Evolutionary conservation across 75 land plant genomes (phyloP).

Genomic region (Gnetum montanum): DNA sequence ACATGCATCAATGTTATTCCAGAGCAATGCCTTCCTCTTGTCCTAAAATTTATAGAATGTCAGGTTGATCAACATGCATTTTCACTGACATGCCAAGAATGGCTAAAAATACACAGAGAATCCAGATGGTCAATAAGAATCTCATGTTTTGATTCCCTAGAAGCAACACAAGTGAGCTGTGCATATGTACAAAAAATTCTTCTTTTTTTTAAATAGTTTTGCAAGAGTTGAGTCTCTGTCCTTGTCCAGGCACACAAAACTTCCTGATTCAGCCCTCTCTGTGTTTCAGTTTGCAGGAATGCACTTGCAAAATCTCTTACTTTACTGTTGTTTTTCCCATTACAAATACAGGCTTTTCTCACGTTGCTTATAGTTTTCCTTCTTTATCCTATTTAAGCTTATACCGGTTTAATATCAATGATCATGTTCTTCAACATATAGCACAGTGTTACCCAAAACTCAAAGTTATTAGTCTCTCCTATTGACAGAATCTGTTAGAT

Average conservation of each 20-base stretch:
- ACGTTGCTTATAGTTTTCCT: constrained; percentile 16
- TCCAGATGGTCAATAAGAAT: constrained; percentile 3
- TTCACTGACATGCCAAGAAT: constrained; percentile 20
- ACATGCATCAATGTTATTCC: constrained; percentile 11
- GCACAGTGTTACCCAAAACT: constrained; percentile 19
- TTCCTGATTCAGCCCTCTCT: constrained; percentile 32
- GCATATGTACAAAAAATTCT: constrained; percentile 9
- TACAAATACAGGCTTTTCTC: constrained; percentile 25
- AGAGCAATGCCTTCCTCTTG: constrained; percentile 12
- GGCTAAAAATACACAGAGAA: constrained; percentile 22
- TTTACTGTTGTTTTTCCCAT: constrained; percentile 46
- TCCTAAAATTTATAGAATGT: constrained; percentile 5
- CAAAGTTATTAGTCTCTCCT: constrained; percentile 30
- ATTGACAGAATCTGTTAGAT: constrained; percentile 31
- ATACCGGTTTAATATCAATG: constrained; percentile 35
- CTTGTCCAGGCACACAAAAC: constrained; percentile 29
- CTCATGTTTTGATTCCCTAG: not conserved
- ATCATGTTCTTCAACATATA: constrained; percentile 24
- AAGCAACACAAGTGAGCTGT: not conserved
- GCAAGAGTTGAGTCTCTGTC: constrained; percentile 23
- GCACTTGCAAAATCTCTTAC: constrained; percentile 13
- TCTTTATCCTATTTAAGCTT: constrained; percentile 25
- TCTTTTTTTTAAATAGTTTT: constrained; percentile 30
- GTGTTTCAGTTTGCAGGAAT: constrained; percentile 18
- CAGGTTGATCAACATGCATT: constrained; percentile 10